Evolutionary conservation across 192 early-diverging fungal species (phyloP).

Genomic region (Podila verticillata): DNA sequence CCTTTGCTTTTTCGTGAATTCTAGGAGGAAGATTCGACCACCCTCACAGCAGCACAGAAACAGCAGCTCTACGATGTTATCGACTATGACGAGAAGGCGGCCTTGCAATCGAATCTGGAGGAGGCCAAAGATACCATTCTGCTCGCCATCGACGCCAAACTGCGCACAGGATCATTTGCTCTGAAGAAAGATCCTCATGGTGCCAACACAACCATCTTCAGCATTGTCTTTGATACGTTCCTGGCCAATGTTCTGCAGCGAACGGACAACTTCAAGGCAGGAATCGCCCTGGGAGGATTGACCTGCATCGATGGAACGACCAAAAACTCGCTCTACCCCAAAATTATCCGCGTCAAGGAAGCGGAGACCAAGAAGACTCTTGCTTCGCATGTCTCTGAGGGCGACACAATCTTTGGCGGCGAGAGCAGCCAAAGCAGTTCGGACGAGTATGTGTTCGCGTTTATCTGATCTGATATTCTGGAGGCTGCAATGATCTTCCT

Average conservation of each 20-base stretch:
- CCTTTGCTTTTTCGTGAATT: background rate
- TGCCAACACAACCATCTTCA: slow-evolving; percentile 54
- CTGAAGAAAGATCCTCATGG: slow-evolving; percentile 69
- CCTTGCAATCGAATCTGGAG: slow-evolving; percentile 62
- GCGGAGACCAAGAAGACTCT: slow-evolving; percentile 51
- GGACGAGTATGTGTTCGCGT: slow-evolving; percentile 10
- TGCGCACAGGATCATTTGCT: slow-evolving; percentile 84
- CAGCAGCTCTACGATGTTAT: slow-evolving; percentile 94
- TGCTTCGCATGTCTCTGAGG: slow-evolving; percentile 52
- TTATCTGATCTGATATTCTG: background rate
- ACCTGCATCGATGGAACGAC: slow-evolving; percentile 72
- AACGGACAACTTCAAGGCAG: slow-evolving; percentile 61
- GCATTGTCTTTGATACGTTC: slow-evolving; percentile 73
- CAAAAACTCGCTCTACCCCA: slow-evolving; percentile 59
- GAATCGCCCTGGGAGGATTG: slow-evolving; percentile 69
- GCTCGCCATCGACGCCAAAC: slow-evolving; percentile 67
- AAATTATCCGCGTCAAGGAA: slow-evolving; percentile 65
- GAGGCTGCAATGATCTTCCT: background rate
- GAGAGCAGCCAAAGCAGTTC: slow-evolving; percentile 17
- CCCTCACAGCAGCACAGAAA: slow-evolving; percentile 85
- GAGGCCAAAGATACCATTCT: slow-evolving; percentile 74
- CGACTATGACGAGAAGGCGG: slow-evolving; percentile 88
- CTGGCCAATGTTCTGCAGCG: slow-evolving; percentile 64
- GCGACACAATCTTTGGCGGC: slow-evolving; percentile 47
- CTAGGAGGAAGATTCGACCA: slow-evolving; percentile 47